phyloP scores from a whole-genome alignment of 2,329 filamentous ascomycete species.

The Tolypocladium amazonense region DNA sequence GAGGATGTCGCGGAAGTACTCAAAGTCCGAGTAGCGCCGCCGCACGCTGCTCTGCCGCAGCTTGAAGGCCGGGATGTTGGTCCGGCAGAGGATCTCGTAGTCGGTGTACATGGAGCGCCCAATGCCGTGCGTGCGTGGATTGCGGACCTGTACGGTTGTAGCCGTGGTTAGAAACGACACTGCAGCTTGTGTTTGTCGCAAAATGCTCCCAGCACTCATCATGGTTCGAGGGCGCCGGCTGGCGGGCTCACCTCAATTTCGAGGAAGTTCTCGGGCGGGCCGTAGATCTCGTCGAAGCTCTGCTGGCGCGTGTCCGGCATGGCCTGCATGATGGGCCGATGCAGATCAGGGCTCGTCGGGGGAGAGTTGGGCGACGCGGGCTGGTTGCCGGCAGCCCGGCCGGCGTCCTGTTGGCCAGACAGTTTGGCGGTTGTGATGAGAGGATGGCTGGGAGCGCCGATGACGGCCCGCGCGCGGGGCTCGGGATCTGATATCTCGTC shows the following conservation, averaged over 20 bases:
- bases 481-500: not conserved
- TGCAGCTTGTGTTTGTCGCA: not conserved
- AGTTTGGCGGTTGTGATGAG: slow-evolving; percentile 25
- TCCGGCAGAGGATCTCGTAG: slow-evolving; percentile 95
- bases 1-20: slow-evolving; percentile 96
- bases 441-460: not conserved
- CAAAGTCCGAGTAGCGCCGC: slow-evolving; percentile 93
- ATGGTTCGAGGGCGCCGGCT: not conserved
- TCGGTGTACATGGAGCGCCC: slow-evolving; percentile 96
- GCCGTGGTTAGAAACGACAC: not conserved
- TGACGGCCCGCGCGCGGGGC: not conserved
- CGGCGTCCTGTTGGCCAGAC: slow-evolving; percentile 27
- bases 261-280: slow-evolving; percentile 94
- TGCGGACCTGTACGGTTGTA: slow-evolving; percentile 57
- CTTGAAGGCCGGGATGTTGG: slow-evolving; percentile 99
- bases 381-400: slow-evolving; percentile 16
- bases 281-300: slow-evolving; percentile 98
- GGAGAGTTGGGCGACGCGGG: slow-evolving; percentile 8
- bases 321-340: slow-evolving; percentile 50
- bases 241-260: slow-evolving; percentile 71
- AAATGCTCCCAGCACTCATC: not conserved
- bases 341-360: slow-evolving; percentile 23
- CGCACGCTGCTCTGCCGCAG: slow-evolving; percentile 80
- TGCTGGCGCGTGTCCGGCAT: slow-evolving; percentile 72
- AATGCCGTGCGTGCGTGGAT: slow-evolving; percentile 88